These are phyloP conservation scores for Lagenaria siceraria DNA, from an alignment of 306 rosid species.

Conservation along the genomic window DNA sequence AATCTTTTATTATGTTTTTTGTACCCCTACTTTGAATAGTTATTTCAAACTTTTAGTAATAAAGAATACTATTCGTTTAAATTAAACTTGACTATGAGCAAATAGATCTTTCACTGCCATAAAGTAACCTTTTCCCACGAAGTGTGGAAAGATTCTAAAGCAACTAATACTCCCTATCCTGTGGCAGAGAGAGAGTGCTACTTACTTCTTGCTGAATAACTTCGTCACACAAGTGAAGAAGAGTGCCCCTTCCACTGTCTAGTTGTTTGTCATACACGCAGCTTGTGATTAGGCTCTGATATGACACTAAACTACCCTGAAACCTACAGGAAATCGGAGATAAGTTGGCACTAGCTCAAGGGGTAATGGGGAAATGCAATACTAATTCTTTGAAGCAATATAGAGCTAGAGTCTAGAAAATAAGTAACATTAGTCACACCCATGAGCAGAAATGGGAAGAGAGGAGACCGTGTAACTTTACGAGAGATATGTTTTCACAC, in stretches of 20 bases:
- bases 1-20: not conserved
- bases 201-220: conserved; percentile 97
- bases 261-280: conserved; percentile 91
- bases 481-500: conserved; percentile 83
- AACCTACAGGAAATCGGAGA: conserved; percentile 28
- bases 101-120: not conserved
- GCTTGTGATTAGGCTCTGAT: conserved; percentile 83
- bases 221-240: conserved; percentile 93
- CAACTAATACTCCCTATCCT: not conserved
- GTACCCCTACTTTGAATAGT: not conserved
- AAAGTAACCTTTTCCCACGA: not conserved
- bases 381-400: conserved; percentile 3
- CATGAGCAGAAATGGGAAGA: conserved; percentile 1
- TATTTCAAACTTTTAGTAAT: not conserved
- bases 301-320: conserved; percentile 68
- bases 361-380: not conserved
- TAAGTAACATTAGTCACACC: not conserved
- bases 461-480: conserved; percentile 21
- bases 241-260: conserved; percentile 94
- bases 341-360: not conserved
- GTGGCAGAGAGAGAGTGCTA: not conserved
- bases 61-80: not conserved
- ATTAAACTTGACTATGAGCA: not conserved
- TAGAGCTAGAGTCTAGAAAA: not conserved
- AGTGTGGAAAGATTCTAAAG: not conserved